These are phyloP conservation scores for Ricinus communis DNA, from an alignment of 345 rosid species.

Conservation along the genomic window DNA sequence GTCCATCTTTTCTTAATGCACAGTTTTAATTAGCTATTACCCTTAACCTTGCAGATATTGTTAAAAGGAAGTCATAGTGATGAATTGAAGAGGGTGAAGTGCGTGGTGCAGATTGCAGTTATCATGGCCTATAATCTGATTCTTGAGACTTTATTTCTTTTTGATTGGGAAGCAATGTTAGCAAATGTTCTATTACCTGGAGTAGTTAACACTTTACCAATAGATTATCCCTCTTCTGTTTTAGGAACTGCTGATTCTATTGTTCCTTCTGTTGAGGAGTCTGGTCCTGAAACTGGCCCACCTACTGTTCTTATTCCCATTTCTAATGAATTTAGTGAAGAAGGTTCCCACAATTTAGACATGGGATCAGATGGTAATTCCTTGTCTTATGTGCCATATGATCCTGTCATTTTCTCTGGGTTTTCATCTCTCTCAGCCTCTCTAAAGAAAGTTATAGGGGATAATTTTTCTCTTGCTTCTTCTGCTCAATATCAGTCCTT, in stretches of 20 bases:
- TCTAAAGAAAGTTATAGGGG: conserved; percentile 60
- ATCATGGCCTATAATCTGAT: conserved; percentile 74
- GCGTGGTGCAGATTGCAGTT: conserved; percentile 67
- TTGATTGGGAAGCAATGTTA: conserved; percentile 80
- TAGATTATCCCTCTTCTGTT: conserved; percentile 25
- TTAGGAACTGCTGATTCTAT: conserved; percentile 27
- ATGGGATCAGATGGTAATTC: conserved; percentile 37
- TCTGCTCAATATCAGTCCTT: conserved; percentile 44
- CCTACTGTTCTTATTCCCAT: conserved; percentile 43
- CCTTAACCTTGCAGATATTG: conserved; percentile 59
- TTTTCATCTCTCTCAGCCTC: conserved; percentile 79
- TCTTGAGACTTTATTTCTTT: conserved; percentile 89
- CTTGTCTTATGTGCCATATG: conserved; percentile 60
- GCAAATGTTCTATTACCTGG: conserved; percentile 51
- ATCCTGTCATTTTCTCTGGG: conserved; percentile 73
- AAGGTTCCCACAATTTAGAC: conserved; percentile 22
- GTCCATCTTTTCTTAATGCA: background rate
- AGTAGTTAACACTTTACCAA: conserved; percentile 23
- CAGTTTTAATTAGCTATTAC: conserved; percentile 1
- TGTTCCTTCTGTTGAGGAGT: conserved; percentile 29
- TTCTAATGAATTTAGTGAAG: conserved; percentile 41
- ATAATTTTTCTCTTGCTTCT: conserved; percentile 42
- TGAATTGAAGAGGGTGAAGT: conserved; percentile 80
- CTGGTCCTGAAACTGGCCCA: conserved; percentile 29
- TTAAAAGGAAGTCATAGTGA: conserved; percentile 83